These are phyloP conservation scores for Plantago coronopus DNA, from an alignment of 305 asterid species.

Conservation along the genomic window DNA sequence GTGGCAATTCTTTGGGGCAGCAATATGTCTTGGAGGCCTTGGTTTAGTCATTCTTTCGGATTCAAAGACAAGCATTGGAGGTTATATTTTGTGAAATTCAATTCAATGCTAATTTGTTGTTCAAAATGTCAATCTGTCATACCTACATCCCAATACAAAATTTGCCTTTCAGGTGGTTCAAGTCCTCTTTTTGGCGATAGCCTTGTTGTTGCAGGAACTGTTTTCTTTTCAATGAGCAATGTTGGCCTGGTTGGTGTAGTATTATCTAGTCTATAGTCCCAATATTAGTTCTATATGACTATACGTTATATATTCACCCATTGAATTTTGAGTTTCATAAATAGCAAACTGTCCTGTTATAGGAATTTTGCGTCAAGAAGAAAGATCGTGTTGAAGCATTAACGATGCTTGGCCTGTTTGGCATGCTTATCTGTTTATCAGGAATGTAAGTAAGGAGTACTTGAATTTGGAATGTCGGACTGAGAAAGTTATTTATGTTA, in stretches of 20 bases:
- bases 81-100: slow-evolving; percentile 18
- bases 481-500: background rate
- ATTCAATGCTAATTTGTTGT: background rate
- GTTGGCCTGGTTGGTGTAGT: slow-evolving; percentile 72
- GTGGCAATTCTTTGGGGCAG: slow-evolving; percentile 64
- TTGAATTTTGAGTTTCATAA: background rate
- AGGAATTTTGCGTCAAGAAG: slow-evolving; percentile 79
- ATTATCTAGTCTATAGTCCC: background rate
- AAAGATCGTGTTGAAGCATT: slow-evolving; percentile 60
- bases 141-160: background rate
- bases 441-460: slow-evolving; percentile 59
- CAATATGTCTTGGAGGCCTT: slow-evolving; percentile 56
- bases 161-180: slow-evolving; percentile 52
- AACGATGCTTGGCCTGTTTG: slow-evolving; percentile 69
- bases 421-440: slow-evolving; percentile 52
- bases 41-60: slow-evolving; percentile 66
- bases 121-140: background rate
- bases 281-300: background rate
- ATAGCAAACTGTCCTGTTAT: slow-evolving; percentile 5
- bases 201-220: slow-evolving; percentile 53
- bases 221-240: slow-evolving; percentile 57
- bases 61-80: slow-evolving; percentile 42
- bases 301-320: background rate
- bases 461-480: background rate
- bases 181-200: slow-evolving; percentile 71